A percentile compares a stretch with the other conserved stretches of the same genome.
Evolutionary conservation across 306 rosid species (phyloP).

Genomic region (Alnus rubra): DNA sequence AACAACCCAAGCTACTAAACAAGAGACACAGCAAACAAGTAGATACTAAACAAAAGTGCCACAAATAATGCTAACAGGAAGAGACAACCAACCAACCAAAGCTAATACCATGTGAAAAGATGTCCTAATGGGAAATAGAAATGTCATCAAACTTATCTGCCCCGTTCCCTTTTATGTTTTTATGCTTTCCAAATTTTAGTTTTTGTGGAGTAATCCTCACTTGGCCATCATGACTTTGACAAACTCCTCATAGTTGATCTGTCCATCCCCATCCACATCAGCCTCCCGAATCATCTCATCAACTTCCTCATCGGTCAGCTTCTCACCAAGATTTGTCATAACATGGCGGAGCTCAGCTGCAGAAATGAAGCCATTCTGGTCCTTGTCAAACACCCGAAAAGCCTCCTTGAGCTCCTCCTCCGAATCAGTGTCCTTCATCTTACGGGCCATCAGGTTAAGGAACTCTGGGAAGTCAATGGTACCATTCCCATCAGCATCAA

Average conservation of each 20-base stretch:
- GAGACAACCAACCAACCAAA: slow-evolving; percentile 50
- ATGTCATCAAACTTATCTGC: slow-evolving; percentile 58
- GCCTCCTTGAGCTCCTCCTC: slow-evolving; percentile 92
- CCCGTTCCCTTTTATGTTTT: slow-evolving; percentile 46
- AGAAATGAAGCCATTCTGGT: slow-evolving; percentile 85
- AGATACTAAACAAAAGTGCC: slow-evolving; percentile 48
- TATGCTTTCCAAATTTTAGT: slow-evolving; percentile 43
- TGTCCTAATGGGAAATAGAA: slow-evolving; percentile 59
- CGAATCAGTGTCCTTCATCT: slow-evolving; percentile 81
- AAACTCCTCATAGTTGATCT: slow-evolving; percentile 80
- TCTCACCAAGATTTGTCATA: slow-evolving; percentile 85
- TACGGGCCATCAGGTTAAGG: slow-evolving; percentile 79
- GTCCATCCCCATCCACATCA: slow-evolving; percentile 80
- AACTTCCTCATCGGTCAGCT: slow-evolving; percentile 80
- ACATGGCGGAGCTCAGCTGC: slow-evolving; percentile 92
- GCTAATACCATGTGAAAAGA: slow-evolving; percentile 52
- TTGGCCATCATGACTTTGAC: slow-evolving; percentile 89
- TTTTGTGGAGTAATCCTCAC: slow-evolving; percentile 51
- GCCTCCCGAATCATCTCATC: slow-evolving; percentile 92
- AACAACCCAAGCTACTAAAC: slow-evolving; percentile 49
- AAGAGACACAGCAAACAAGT: slow-evolving; percentile 56
- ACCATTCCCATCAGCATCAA: slow-evolving; percentile 83
- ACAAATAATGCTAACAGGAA: slow-evolving; percentile 54
- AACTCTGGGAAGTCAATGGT: slow-evolving; percentile 82
- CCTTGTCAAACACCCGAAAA: slow-evolving; percentile 82